These are phyloP conservation scores for Phylloboletellus chloephorus DNA, from an alignment of 1,284 basidiomycete species.

Conservation along the genomic window DNA sequence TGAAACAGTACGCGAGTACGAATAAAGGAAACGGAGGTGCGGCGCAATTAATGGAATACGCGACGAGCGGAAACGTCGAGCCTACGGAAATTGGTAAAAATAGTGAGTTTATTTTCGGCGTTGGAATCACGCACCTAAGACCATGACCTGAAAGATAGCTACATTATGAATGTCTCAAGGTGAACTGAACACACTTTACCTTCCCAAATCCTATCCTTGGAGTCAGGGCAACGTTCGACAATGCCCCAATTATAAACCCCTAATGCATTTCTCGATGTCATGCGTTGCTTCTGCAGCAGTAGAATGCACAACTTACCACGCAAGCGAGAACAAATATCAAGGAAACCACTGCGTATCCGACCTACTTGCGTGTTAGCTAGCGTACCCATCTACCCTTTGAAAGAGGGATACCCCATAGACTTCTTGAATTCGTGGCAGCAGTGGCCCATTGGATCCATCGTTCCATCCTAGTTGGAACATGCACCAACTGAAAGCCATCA, in stretches of 20 bases:
- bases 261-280: slow-evolving; percentile 1
- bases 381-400: background rate
- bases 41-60: slow-evolving; percentile 49
- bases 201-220: slow-evolving; percentile 28
- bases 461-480: slow-evolving; percentile 24
- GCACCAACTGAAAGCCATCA: slow-evolving; percentile 20
- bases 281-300: background rate
- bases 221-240: slow-evolving; percentile 22
- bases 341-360: slow-evolving; percentile 22
- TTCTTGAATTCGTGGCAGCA: slow-evolving; percentile 26
- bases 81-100: slow-evolving; percentile 20
- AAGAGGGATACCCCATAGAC: slow-evolving; percentile 18
- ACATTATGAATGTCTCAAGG: background rate
- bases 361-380: slow-evolving; percentile 9
- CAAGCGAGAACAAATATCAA: slow-evolving; percentile 27
- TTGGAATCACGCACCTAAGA: slow-evolving; percentile 18
- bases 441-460: slow-evolving; percentile 22
- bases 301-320: slow-evolving; percentile 16
- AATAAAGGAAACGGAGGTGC: slow-evolving; percentile 61
- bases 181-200: slow-evolving; percentile 11
- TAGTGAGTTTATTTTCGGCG: background rate
- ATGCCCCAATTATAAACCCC: slow-evolving; percentile 26
- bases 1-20: slow-evolving; percentile 49
- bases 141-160: slow-evolving; percentile 21
- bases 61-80: slow-evolving; percentile 34